Evolutionary conservation across 306 rosid genomes (phyloP).

Genomic region (Abrus precatorius): DNA sequence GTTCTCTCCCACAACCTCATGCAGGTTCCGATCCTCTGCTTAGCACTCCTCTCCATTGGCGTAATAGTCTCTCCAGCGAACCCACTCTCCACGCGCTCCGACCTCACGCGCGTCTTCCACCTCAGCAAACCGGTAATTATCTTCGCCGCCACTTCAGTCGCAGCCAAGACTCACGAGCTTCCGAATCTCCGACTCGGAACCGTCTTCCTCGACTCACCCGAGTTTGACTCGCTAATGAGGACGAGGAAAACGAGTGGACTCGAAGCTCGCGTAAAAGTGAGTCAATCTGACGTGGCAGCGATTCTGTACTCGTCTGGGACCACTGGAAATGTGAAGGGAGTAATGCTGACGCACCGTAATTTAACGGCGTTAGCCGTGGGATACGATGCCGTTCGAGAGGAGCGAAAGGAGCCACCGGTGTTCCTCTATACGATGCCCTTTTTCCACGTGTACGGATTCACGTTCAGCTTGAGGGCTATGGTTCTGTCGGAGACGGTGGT

Average conservation of each 20-base stretch:
- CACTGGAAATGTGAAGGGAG: conserved; percentile 70
- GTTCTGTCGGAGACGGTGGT: conserved; percentile 56
- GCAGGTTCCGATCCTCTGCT: conserved; percentile 63
- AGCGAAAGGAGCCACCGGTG: conserved; percentile 50
- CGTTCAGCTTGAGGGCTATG: conserved; percentile 43
- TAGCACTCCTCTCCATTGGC: conserved; percentile 68
- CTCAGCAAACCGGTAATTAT: conserved; percentile 55
- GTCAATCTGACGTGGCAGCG: conserved; percentile 62
- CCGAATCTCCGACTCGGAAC: background rate
- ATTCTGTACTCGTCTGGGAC: conserved; percentile 70
- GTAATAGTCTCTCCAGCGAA: conserved; percentile 64
- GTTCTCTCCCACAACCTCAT: conserved; percentile 56
- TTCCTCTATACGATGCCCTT: conserved; percentile 53
- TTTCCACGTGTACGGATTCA: conserved; percentile 66
- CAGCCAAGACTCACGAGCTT: conserved; percentile 22
- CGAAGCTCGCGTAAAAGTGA: conserved; percentile 35
- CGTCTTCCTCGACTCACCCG: conserved; percentile 60
- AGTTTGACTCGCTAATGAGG: conserved; percentile 57
- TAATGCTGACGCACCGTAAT: conserved; percentile 63
- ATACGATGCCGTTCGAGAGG: conserved; percentile 22
- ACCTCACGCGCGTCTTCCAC: conserved; percentile 47
- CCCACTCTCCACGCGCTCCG: conserved; percentile 57
- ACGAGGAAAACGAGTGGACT: background rate
- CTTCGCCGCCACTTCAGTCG: conserved; percentile 55
- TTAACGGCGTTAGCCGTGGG: conserved; percentile 40